Evolutionary conservation across 345 rosid genomes (phyloP), one percentile per base, ranked within the genome.

Genomic region (Rubroshorea leprosula): DNA sequence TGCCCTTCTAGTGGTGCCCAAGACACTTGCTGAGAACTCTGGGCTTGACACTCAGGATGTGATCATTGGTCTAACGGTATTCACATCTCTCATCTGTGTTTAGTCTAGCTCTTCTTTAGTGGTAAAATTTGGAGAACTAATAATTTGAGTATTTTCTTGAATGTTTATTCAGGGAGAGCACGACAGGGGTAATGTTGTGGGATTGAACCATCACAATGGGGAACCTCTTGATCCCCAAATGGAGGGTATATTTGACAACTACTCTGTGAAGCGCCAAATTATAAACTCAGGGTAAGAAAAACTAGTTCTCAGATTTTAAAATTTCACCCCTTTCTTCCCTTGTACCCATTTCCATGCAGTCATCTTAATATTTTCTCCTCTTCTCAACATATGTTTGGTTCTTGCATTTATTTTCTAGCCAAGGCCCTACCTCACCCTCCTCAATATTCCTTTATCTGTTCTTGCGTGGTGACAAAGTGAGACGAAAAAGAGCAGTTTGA

Each of bases 31-130:
- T 61, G 99, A 90, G 71, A 93, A 93, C 66, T 80, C 97, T 14
- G 97, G 97, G 18, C 90, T 93, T 48, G 99, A 93, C 71, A 89
- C 95, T 24, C 99, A 89, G 75, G 99, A 93, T 50, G 97, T 83
- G 71, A 79, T 93, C 69, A 84, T 89, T 72, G 58, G 88, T 66
- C 86, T 93, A 18, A 83, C 82, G 77, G 99, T 93, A 79, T 63
- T 49, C 10, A 11, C 18, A n/a, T 13, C 47, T 14, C 15, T 54
- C 5, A 31, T 11, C 44, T n/a, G 19, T 56, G 25, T 41, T 22
- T 23, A 4, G 21, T 52, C 25, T 21, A 43, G 21, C 46, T 27
- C 19, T 55, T 23, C 3, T 20, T 5, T n/a, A n/a, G 17, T 31
- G 19, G 35, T 25, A 29, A 43, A 25, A 49, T n/a, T 15, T 35